Base-by-base conservation (phyloP, 2,329 filamentous ascomycete species). In the Elsinoe arachidis region DNA sequence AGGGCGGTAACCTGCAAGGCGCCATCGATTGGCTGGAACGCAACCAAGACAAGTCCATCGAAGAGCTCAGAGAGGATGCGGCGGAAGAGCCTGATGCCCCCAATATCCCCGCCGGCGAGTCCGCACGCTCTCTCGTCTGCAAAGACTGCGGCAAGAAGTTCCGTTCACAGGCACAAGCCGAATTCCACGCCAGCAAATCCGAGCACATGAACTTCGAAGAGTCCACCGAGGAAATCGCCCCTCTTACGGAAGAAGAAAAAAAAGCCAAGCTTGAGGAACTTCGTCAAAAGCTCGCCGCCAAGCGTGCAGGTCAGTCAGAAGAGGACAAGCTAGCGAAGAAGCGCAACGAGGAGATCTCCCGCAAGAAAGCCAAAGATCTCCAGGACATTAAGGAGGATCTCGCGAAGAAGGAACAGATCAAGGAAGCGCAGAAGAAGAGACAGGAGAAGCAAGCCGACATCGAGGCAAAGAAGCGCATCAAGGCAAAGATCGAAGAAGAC, bases 61-160 rank as follows among this genome's bases (percentile, higher is more conserved):
- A 96, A 37, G 86, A 95, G 58, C 85, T 97, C 61, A 80, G 88
- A 61, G 68, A 68, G 19, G 71, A 73, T 35, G 70, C 73, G 11
- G 65, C 62, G 1, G 65, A 65, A 17, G 66, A 66, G 51, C 78
- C 76, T 61, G 76, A 77, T 17, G 76, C 76, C 5, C 80, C 84
- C 4, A 80, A 82, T n/a, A 76, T 91, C 2, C 78, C 87, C 65
- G 81, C 82, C 1, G 88, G 86, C 59, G 83, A 86, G 66, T 77
- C 82, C 57, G 88, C 90, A 57, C 82, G 84, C 67, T 95, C 90
- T 51, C 82, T 97, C 57, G 80, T 95, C 53, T 99, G 93, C 80
- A 93, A 96, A 63, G 92, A 96, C 58, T 99, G 93, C 69, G 87
- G 87, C 68, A 96, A 96, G 79, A 87, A 84, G 69, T 95, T 99